These are phyloP conservation scores for Taphrina confusa DNA, from an alignment of 1,139 yeast genomes.

Conservation along the genomic window DNA sequence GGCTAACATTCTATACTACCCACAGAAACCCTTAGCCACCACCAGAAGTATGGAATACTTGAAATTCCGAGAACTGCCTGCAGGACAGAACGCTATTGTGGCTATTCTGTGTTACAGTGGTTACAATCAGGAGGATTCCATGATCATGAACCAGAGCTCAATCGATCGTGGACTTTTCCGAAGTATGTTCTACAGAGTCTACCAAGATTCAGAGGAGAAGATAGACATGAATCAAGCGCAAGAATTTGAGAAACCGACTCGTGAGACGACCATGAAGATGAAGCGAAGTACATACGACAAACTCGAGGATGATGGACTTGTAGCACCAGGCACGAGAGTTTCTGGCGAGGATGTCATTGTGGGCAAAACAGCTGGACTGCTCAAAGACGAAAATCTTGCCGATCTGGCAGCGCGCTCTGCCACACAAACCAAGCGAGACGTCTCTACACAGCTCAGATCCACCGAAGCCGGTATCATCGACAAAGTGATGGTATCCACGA, in stretches of 20 bases:
- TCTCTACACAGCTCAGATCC: slow-evolving; percentile 93
- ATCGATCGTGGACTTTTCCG: slow-evolving; percentile 96
- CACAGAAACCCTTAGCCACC: slow-evolving; percentile 98
- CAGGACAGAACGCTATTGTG: slow-evolving; percentile 98
- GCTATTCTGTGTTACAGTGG: slow-evolving; percentile 98
- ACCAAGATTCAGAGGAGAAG: slow-evolving; percentile 97
- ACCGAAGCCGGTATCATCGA: slow-evolving; percentile 99
- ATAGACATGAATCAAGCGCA: slow-evolving; percentile 81
- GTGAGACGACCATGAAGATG: slow-evolving; percentile 89
- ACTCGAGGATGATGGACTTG: slow-evolving; percentile 95
- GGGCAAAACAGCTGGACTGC: slow-evolving; percentile 97
- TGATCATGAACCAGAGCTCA: slow-evolving; percentile 98
- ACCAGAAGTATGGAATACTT: slow-evolving; percentile 98
- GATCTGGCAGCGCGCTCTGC: slow-evolving; percentile 98
- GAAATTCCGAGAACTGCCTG: slow-evolving; percentile 96
- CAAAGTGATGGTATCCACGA: slow-evolving; percentile 92
- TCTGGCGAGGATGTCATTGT: slow-evolving; percentile 98
- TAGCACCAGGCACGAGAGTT: slow-evolving; percentile 97
- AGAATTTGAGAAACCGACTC: slow-evolving; percentile 59
- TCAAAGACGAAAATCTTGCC: slow-evolving; percentile 80
- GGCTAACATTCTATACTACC: slow-evolving; percentile 96
- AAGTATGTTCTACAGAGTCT: slow-evolving; percentile 91
- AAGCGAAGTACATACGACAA: slow-evolving; percentile 98
- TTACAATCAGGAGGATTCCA: slow-evolving; percentile 99
- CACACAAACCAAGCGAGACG: slow-evolving; percentile 97